A percentile compares a stretch with the other conserved stretches of the same genome.
Conservation (phyloP, 2,329 filamentous ascomycete species). For the Phaeosphaeriaceae sp. region DNA sequence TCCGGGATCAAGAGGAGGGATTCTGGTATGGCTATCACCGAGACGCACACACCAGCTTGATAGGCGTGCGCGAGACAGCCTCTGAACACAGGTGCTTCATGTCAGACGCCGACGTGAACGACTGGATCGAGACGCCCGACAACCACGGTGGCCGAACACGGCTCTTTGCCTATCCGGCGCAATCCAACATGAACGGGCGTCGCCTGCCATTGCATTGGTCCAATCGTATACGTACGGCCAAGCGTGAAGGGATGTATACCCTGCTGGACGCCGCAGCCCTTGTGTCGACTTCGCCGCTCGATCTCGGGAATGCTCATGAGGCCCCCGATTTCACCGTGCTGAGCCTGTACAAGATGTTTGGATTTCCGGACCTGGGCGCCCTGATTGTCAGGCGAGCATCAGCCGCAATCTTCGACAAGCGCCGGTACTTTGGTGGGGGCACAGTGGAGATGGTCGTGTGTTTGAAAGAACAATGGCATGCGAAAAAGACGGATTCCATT, state of each 20-base stretch:
- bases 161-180: constrained; percentile 84
- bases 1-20: constrained; percentile 72
- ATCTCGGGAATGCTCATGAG: constrained; percentile 67
- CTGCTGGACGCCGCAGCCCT: constrained; percentile 86
- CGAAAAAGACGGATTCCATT: constrained; percentile 72
- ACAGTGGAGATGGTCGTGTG: constrained; percentile 90
- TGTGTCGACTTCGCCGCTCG: constrained; percentile 77
- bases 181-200: constrained; percentile 90
- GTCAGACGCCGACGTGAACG: constrained; percentile 67
- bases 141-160: constrained; percentile 27
- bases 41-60: constrained; percentile 84
- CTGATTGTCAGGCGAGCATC: constrained; percentile 80
- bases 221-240: constrained; percentile 52
- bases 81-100: constrained; percentile 70
- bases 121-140: constrained; percentile 64
- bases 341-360: constrained; percentile 98
- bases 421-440: constrained; percentile 90
- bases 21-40: constrained; percentile 86
- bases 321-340: constrained; percentile 86
- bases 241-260: constrained; percentile 62
- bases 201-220: constrained; percentile 78
- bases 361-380: constrained; percentile 89
- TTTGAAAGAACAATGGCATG: constrained; percentile 83
- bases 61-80: constrained; percentile 79
- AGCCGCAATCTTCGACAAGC: constrained; percentile 67